A percentile compares a stretch with the other conserved stretches of the same genome.
These are phyloP conservation scores for Delonix regia DNA, from an alignment of 306 rosid species.

Conservation along the genomic window DNA sequence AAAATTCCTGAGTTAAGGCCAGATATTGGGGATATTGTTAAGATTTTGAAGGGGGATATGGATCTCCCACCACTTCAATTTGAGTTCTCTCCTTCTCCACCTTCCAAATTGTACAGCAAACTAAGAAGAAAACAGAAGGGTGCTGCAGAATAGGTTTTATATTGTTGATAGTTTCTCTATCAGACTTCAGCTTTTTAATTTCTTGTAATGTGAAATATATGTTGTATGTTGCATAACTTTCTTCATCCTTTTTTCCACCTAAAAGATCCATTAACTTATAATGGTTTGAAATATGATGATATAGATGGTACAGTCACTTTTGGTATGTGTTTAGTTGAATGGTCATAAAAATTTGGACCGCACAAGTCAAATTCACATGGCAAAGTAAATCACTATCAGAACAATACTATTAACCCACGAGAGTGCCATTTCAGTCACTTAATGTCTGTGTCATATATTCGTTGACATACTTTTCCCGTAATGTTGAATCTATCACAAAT, in stretches of 20 bases:
- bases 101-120: slow-evolving; percentile 72
- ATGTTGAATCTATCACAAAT: neutral
- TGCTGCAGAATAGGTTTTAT: slow-evolving; percentile 49
- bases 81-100: slow-evolving; percentile 92
- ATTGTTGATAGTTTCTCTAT: slow-evolving; percentile 22
- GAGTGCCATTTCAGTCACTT: slow-evolving; percentile 28
- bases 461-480: no score
- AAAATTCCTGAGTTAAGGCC: slow-evolving; percentile 89
- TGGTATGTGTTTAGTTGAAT: slow-evolving; percentile 7
- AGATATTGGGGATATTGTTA: slow-evolving; percentile 81
- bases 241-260: neutral
- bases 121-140: slow-evolving; percentile 67
- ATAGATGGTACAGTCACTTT: slow-evolving; percentile 9
- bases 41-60: slow-evolving; percentile 87
- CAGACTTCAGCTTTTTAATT: neutral
- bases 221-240: slow-evolving; percentile 39
- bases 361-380: slow-evolving; percentile 44
- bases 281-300: neutral
- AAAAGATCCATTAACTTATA: no score
- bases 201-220: slow-evolving; percentile 34
- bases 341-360: slow-evolving; percentile 31
- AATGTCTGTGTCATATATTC: no score
- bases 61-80: slow-evolving; percentile 77
- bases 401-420: slow-evolving; percentile 42
- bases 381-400: slow-evolving; percentile 41